Evolutionary conservation across 2,329 filamentous ascomycete genomes (phyloP), one percentile per base, ranked within the genome.

Genomic region (Xylariales sp.): DNA sequence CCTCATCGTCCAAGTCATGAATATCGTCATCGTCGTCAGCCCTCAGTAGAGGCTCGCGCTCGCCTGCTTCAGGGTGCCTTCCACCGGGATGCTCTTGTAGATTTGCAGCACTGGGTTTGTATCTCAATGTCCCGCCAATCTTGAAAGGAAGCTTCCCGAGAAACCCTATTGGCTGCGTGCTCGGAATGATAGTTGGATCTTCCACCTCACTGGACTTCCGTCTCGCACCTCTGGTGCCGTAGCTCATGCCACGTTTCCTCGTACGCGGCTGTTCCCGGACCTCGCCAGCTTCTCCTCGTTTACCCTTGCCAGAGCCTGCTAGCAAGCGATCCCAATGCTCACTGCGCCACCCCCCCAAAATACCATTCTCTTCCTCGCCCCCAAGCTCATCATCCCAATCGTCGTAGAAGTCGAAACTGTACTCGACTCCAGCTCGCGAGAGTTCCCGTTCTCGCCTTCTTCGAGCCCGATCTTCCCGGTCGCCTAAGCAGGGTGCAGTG

Each of bases 401-500:
- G 62, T 96, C 91, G 66, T 97, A 97, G 60, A 97, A 97, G 61
- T 96, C 91, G 58, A 97, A 97, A 54, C 79, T 90, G 52, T 85
- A 78, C 62, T 96, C 90, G 19, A 89, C 85, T 36, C 80, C 63
- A 3, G 78, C 79, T 43, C 66, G 63, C 17, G 69, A 66, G 7
- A 74, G 67, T 15, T 76, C 74, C 30, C 84, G 76, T 52, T 88
- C 81, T 44, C 83, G 71, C 31, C 70, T 65, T 40, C 87, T 79
- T 20, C 86, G 80, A 33, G 80, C 68, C 41, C 85, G 81, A 56
- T 91, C 86, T 50, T 90, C 85, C 38, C 78, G 78, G 53, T 79
- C 80, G 38, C 86, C 84, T 24, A 81, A 62, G 48, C 88, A 88
- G 38, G 81, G 78, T 11, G 79, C 71, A 30, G 83, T 81, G 50